A percentile compares a stretch with the other conserved stretches of the same genome.
Conservation (phyloP, 176 grass and related monocot genomes). For the Phyllostachys edulis region DNA sequence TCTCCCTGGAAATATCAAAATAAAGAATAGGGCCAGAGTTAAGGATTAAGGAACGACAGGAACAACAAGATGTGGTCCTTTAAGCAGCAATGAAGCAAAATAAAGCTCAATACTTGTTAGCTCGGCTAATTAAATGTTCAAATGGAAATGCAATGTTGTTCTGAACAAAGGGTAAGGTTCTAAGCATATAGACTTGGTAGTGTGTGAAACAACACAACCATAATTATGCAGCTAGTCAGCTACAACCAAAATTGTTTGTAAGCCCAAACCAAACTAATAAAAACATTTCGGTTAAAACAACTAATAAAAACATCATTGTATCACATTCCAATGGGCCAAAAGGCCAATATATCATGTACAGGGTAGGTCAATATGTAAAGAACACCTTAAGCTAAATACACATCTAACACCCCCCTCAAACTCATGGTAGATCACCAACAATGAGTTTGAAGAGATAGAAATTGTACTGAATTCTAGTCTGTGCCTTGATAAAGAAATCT, state of each 20-base stretch:
- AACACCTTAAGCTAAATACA: too few species aligned
- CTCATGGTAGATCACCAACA: too few species aligned
- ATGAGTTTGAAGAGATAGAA: too few species aligned
- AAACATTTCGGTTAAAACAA: neutral
- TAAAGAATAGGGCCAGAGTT: slow-evolving; percentile 2
- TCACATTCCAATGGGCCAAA: too few species aligned
- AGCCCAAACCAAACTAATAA: neutral
- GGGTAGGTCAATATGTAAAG: too few species aligned
- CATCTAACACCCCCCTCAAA: too few species aligned
- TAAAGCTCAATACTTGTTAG: neutral
- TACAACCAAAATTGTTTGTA: neutral
- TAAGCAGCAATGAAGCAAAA: neutral
- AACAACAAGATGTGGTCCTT: neutral
- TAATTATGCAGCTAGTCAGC: neutral
- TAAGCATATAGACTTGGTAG: neutral
- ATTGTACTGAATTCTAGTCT: too few species aligned
- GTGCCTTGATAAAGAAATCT: too few species aligned
- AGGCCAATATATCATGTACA: too few species aligned
- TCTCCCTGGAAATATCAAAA: slow-evolving; percentile 65
- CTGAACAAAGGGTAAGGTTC: slow-evolving; percentile 5
- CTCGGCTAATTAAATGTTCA: slow-evolving; percentile 17
- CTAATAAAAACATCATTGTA: too few species aligned
- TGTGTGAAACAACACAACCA: neutral
- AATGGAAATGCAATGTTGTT: slow-evolving; percentile 8
- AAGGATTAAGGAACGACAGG: slow-evolving; percentile 18